Percentiles rank a stretch among this genome's conserved stretches.
Conservation (phyloP, 345 rosid species). For the Eucalyptus paniculata region DNA sequence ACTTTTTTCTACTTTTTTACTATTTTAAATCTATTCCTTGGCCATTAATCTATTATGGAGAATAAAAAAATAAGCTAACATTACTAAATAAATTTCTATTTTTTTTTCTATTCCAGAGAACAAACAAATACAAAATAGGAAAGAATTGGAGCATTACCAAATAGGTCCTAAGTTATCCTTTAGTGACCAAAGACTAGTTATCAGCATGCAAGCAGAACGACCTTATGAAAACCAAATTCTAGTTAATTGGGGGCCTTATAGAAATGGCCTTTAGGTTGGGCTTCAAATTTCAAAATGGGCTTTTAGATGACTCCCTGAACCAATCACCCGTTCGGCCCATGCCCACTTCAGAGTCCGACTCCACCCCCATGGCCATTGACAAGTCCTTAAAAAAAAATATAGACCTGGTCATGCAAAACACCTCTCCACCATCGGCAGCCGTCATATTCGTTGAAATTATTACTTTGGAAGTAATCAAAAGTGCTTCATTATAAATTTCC, state of each 20-base stretch:
- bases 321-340: not conserved
- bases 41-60: accelerated
- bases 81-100: accelerated
- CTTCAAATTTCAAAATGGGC: not conserved
- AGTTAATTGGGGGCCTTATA: not conserved
- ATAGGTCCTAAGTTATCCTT: not conserved
- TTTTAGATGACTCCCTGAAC: not conserved
- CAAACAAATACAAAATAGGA: accelerated
- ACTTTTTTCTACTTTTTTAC: no score
- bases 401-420: not conserved
- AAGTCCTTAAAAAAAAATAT: not conserved
- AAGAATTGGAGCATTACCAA: no score
- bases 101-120: accelerated
- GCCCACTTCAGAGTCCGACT: not conserved
- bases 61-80: accelerated
- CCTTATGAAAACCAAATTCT: not conserved
- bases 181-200: not conserved
- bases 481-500: not conserved
- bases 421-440: not conserved
- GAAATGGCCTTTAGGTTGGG: not conserved
- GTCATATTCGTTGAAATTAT: not conserved
- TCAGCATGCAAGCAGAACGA: not conserved
- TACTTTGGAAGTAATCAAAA: not conserved
- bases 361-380: not conserved
- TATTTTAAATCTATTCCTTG: accelerated